Evolutionary conservation across 1,139 yeast species (phyloP).

Genomic region (Hansenula lynferdii): DNA sequence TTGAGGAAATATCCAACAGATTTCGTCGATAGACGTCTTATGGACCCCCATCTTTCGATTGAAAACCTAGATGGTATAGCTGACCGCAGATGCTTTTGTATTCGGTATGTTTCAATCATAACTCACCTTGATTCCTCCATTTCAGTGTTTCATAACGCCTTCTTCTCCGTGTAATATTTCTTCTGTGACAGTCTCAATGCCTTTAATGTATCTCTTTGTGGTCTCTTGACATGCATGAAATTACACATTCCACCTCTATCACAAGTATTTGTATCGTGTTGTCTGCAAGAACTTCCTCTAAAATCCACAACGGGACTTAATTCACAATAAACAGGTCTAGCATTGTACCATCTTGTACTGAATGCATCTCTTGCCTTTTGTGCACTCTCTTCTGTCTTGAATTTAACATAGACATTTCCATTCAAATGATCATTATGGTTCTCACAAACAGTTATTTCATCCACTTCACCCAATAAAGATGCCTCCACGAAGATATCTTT

Average conservation of each 20-base stretch:
- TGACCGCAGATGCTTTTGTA: too few relatives aligned
- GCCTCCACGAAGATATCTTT: slow-evolving; percentile 72
- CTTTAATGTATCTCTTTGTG: slow-evolving; percentile 38
- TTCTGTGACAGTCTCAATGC: slow-evolving; percentile 34
- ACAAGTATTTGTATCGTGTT: slow-evolving; percentile 60
- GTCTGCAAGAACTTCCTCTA: slow-evolving; percentile 70
- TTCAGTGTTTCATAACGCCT: not conserved
- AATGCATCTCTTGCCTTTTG: slow-evolving; percentile 52
- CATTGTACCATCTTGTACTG: slow-evolving; percentile 79
- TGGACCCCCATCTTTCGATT: too few relatives aligned
- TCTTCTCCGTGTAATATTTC: slow-evolving; percentile 17
- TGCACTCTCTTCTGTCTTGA: slow-evolving; percentile 53
- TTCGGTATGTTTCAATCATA: too few relatives aligned
- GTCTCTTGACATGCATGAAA: slow-evolving; percentile 74
- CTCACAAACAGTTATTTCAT: slow-evolving; percentile 71
- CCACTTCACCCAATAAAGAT: slow-evolving; percentile 54
- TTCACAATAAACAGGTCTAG: slow-evolving; percentile 77
- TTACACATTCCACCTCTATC: slow-evolving; percentile 80
- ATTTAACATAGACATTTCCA: slow-evolving; percentile 80
- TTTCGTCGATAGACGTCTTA: too few relatives aligned
- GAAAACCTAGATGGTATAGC: too few relatives aligned
- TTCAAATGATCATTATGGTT: slow-evolving; percentile 76
- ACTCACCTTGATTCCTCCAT: not conserved
- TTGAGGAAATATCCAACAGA: too few relatives aligned
- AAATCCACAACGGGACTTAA: slow-evolving; percentile 72